phyloP scores from a whole-genome alignment of 352 stramenopile species.

The Globisporangium middletonii region DNA sequence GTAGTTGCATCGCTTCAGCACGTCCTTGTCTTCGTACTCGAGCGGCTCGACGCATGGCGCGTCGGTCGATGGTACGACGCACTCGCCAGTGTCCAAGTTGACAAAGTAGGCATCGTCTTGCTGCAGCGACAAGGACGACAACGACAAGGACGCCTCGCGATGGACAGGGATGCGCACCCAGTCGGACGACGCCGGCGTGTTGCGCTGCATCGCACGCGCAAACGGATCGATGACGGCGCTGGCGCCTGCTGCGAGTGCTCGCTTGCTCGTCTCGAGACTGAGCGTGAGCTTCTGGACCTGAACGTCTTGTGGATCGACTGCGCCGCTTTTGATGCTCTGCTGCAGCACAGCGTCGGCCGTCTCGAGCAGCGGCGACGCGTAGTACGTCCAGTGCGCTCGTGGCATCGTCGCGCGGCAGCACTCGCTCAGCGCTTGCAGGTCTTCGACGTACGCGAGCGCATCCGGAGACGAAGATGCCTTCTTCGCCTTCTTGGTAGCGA shows the following conservation, averaged over 20 bases:
- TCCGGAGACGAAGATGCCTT: background rate
- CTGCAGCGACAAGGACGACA: background rate
- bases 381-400: conserved; percentile 11
- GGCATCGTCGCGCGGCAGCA: conserved; percentile 37
- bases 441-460: conserved; percentile 3
- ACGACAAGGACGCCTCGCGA: background rate
- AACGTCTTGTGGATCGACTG: background rate
- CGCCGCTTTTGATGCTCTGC: conserved; percentile 1
- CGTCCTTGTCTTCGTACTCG: conserved; percentile 46
- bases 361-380: conserved; percentile 11
- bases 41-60: conserved; percentile 27
- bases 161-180: conserved; percentile 35
- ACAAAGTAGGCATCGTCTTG: conserved; percentile 28
- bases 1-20: conserved; percentile 13
- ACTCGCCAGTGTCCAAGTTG: conserved; percentile 60
- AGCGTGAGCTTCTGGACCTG: conserved; percentile 1
- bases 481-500: background rate
- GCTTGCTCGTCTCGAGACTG: conserved; percentile 3
- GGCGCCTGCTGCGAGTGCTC: conserved; percentile 15
- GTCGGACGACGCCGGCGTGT: conserved; percentile 42
- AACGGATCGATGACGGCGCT: conserved; percentile 14
- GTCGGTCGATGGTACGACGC: conserved; percentile 8
- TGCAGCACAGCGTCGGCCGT: conserved; percentile 10
- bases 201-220: conserved; percentile 21
- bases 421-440: conserved; percentile 27